Evolutionary conservation across 1,284 basidiomycete genomes (phyloP).

Genomic region (Pyrrhoderma noxium): DNA sequence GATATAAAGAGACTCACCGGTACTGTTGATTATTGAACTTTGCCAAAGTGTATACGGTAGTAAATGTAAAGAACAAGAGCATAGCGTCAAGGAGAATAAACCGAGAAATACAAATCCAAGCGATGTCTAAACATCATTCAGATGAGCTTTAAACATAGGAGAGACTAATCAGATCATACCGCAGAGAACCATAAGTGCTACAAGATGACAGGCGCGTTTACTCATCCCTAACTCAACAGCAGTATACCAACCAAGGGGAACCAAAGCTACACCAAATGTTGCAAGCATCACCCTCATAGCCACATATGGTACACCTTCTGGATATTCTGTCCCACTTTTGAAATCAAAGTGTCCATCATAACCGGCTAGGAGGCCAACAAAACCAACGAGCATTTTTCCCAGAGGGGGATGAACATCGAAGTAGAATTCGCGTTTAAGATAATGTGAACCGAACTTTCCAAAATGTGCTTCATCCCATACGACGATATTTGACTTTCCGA

Average conservation of each 20-base stretch:
- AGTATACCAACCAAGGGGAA: constrained; percentile 95
- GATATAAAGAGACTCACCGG: constrained; percentile 46
- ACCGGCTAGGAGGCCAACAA: constrained; percentile 85
- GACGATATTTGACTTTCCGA: constrained; percentile 82
- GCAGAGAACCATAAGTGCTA: constrained; percentile 88
- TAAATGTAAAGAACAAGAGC: constrained; percentile 97
- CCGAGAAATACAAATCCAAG: constrained; percentile 92
- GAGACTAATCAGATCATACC: constrained; percentile 43
- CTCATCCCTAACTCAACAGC: constrained; percentile 94
- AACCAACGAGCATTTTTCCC: constrained; percentile 97
- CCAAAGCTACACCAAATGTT: constrained; percentile 90
- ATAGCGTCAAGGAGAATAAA: constrained; percentile 98
- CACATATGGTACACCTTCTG: constrained; percentile 81
- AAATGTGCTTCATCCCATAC: constrained; percentile 99
- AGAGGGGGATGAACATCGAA: constrained; percentile 97
- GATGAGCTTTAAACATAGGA: not conserved
- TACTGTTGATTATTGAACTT: constrained; percentile 97
- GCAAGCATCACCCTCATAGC: constrained; percentile 95
- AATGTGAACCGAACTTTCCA: constrained; percentile 95
- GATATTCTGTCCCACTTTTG: constrained; percentile 87
- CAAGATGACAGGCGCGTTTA: constrained; percentile 82
- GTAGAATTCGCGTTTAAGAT: constrained; percentile 94
- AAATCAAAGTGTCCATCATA: constrained; percentile 93
- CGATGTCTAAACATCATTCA: constrained; percentile 60
- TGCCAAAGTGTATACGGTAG: constrained; percentile 89